Conservation (phyloP, 2,329 filamentous ascomycete genomes). For the Cryphonectria parasitica region DNA sequence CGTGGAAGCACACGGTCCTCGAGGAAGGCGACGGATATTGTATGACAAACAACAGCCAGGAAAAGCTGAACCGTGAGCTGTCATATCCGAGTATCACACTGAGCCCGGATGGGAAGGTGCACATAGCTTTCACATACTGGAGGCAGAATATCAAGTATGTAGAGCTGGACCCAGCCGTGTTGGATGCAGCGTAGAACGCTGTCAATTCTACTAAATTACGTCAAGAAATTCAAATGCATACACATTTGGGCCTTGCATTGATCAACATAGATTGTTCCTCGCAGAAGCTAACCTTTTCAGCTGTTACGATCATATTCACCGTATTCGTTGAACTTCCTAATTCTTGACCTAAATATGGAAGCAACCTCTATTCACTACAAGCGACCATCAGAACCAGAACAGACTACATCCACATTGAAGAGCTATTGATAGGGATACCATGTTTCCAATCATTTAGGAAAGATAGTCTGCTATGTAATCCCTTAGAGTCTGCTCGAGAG, state of each 20-base stretch:
- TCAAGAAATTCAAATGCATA: too few species aligned
- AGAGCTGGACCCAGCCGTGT: not conserved
- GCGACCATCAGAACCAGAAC: too few species aligned
- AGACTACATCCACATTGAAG: too few species aligned
- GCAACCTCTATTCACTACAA: too few species aligned
- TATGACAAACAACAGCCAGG: slow-evolving; percentile 48
- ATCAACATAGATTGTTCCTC: too few species aligned
- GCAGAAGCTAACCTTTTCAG: too few species aligned
- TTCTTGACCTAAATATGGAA: too few species aligned
- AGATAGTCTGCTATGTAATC: not conserved
- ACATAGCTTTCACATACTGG: slow-evolving; percentile 49
- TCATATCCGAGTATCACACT: slow-evolving; percentile 49
- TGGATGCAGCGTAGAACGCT: not conserved
- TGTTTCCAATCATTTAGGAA: not conserved
- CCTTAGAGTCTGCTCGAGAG: not conserved
- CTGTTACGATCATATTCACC: too few species aligned
- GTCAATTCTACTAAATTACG: not conserved
- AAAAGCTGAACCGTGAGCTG: slow-evolving; percentile 47
- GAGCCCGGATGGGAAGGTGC: slow-evolving; percentile 32
- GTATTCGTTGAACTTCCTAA: too few species aligned
- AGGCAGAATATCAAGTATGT: slow-evolving; percentile 48
- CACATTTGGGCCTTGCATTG: too few species aligned
- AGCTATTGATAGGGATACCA: not conserved
- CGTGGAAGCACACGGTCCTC: slow-evolving; percentile 44
- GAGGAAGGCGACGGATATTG: slow-evolving; percentile 51